phyloP scores from a whole-genome alignment of 2,329 filamentous ascomycete genomes.

The Parascedosporium putredinis region DNA sequence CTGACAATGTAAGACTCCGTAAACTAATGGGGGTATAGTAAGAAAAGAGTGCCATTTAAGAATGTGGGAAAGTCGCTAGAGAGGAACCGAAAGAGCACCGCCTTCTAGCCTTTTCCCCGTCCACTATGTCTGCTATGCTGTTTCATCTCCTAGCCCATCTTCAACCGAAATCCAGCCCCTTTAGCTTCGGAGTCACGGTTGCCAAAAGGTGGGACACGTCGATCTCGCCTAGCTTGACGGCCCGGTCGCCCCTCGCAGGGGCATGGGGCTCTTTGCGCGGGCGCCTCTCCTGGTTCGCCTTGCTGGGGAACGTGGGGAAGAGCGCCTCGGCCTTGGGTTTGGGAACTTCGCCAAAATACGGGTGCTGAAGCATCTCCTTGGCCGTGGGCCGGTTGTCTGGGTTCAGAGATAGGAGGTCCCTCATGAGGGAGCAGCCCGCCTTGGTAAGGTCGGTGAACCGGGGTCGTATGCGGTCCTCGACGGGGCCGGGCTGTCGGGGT shows the following conservation, averaged over 20 bases:
- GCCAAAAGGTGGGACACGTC: conserved; percentile 67
- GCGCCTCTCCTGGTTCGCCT: conserved; percentile 80
- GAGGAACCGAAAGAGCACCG: too few species aligned
- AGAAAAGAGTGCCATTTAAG: neutral
- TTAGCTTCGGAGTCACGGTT: conserved; percentile 53
- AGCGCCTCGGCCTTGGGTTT: conserved; percentile 81
- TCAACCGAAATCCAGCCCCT: conserved; percentile 55
- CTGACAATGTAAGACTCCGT: too few species aligned
- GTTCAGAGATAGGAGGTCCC: conserved; percentile 61
- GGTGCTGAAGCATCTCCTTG: conserved; percentile 62
- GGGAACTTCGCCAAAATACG: conserved; percentile 83
- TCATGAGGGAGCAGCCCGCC: conserved; percentile 61
- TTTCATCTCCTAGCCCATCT: conserved; percentile 36
- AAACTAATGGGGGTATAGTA: neutral
- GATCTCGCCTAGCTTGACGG: conserved; percentile 40
- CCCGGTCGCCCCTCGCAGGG: conserved; percentile 60
- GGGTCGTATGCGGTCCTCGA: conserved; percentile 52
- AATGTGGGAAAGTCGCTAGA: too few species aligned
- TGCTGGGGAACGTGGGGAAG: conserved; percentile 95
- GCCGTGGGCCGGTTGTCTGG: conserved; percentile 63
- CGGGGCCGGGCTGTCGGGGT: conserved; percentile 33
- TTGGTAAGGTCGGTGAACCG: conserved; percentile 74
- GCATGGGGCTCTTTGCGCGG: conserved; percentile 64
- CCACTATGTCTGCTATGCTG: neutral
- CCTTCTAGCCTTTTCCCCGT: too few species aligned